Conservation (phyloP, 2,329 filamentous ascomycete genomes). For the Amauroascus verrucosus region DNA sequence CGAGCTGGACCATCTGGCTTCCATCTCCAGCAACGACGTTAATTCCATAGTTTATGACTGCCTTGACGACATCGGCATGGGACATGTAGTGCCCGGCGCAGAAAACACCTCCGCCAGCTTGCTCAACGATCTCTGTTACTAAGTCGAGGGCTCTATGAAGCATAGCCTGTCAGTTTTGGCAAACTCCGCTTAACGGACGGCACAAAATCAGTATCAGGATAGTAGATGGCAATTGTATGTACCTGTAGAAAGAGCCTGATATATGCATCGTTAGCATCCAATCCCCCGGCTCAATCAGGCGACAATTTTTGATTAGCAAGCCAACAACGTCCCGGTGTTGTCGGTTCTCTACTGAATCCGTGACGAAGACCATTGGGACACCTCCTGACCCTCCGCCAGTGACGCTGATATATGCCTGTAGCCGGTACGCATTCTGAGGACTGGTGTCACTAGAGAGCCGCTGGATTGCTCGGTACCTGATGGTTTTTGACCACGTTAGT, state of each 20-base stretch:
- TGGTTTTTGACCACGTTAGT: neutral
- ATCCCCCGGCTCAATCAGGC: conserved; percentile 29
- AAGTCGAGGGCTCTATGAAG: conserved; percentile 32
- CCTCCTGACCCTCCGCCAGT: conserved; percentile 34
- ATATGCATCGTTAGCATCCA: conserved; percentile 34
- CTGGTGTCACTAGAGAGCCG: conserved; percentile 29
- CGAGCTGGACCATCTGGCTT: conserved; percentile 32
- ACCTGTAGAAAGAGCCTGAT: conserved; percentile 34
- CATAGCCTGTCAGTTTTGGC: neutral
- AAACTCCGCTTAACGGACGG: too few relatives aligned
- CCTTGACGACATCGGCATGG: conserved; percentile 19
- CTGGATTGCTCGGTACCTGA: conserved; percentile 29
- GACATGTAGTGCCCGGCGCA: conserved; percentile 28
- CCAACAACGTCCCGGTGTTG: conserved; percentile 31
- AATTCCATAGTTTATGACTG: conserved; percentile 26
- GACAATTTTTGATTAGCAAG: conserved; percentile 22
- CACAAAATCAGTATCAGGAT: neutral
- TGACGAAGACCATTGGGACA: conserved; percentile 33
- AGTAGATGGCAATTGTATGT: neutral
- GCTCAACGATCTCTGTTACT: conserved; percentile 33
- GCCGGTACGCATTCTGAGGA: conserved; percentile 31
- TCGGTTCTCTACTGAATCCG: conserved; percentile 35
- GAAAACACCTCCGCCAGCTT: conserved; percentile 34
- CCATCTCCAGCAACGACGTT: conserved; percentile 35
- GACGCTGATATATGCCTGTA: conserved; percentile 31